phyloP scores from a whole-genome alignment of 352 stramenopile species.

The Phytophthora crassamura region DNA sequence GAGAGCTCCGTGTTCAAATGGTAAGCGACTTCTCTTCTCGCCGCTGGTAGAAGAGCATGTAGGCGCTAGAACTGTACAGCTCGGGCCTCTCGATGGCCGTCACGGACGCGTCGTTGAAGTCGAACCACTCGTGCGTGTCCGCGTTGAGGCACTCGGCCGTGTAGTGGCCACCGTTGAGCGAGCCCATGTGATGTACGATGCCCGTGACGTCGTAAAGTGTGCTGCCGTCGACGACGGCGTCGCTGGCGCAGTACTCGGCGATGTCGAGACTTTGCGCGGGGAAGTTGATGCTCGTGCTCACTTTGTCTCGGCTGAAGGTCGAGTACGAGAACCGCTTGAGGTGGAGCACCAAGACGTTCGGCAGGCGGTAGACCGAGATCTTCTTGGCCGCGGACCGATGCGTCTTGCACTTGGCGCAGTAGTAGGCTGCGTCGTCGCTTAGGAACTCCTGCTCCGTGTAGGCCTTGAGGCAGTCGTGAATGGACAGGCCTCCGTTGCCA shows the following conservation, averaged over 20 bases:
- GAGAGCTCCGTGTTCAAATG: conserved; percentile 41
- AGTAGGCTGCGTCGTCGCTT: conserved; percentile 71
- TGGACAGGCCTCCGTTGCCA: conserved; percentile 34
- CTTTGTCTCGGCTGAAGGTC: conserved; percentile 79
- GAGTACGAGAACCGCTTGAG: conserved; percentile 91
- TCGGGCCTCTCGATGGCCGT: conserved; percentile 73
- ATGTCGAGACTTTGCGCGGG: conserved; percentile 69
- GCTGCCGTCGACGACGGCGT: conserved; percentile 71
- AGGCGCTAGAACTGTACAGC: conserved; percentile 67
- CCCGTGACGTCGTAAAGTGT: conserved; percentile 81
- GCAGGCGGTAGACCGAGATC: conserved; percentile 79
- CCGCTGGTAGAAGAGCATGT: conserved; percentile 84
- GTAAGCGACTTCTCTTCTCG: conserved; percentile 66
- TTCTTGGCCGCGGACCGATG: conserved; percentile 76
- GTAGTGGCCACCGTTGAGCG: conserved; percentile 84
- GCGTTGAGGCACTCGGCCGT: conserved; percentile 81
- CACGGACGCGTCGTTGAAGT: conserved; percentile 81
- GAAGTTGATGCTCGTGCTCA: conserved; percentile 71
- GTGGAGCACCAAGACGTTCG: conserved; percentile 88
- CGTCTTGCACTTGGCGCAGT: conserved; percentile 77
- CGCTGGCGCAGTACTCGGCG: conserved; percentile 67
- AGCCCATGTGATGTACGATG: conserved; percentile 83
- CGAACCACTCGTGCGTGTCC: conserved; percentile 78
- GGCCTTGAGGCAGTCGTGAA: conserved; percentile 74
- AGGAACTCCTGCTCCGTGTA: conserved; percentile 80